Conservation (phyloP, 164 flowering plant genomes). For the Chloranthus sessilifolius region DNA sequence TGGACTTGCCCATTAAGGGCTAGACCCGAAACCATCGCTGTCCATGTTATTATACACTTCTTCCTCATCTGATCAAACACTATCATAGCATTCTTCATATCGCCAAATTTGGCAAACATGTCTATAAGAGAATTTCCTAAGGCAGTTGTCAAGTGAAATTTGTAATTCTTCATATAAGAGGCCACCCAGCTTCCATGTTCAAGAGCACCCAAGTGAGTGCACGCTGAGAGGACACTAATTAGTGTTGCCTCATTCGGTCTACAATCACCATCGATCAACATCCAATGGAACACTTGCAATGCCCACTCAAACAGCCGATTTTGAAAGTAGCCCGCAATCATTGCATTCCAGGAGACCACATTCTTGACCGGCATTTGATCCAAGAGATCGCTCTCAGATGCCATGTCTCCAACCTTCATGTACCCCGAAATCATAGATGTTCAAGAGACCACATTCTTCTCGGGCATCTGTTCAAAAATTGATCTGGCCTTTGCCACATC, state of each 20-base stretch:
- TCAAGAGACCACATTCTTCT: constrained; percentile 40
- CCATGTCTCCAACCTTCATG: constrained; percentile 25
- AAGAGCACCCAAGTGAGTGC: constrained; percentile 46
- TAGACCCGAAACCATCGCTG: constrained; percentile 47
- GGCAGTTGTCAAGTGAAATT: constrained; percentile 24
- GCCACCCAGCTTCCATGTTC: constrained; percentile 50
- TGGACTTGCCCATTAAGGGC: constrained; percentile 40
- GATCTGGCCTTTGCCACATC: constrained; percentile 30
- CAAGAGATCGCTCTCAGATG: constrained; percentile 25
- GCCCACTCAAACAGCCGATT: constrained; percentile 38
- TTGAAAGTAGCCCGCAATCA: constrained; percentile 46
- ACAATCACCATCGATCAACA: constrained; percentile 34
- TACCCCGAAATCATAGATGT: constrained; percentile 45
- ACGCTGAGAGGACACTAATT: constrained; percentile 40
- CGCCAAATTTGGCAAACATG: constrained; percentile 56
- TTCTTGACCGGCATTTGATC: constrained; percentile 37
- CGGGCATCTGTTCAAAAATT: constrained; percentile 38
- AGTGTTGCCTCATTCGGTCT: constrained; percentile 44
- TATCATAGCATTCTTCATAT: constrained; percentile 28
- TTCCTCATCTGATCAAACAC: constrained; percentile 29
- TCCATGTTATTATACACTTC: constrained; percentile 49
- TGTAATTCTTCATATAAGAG: constrained; percentile 35
- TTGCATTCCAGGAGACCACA: constrained; percentile 49
- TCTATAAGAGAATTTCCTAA: constrained; percentile 49
- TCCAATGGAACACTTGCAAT: constrained; percentile 25